Evolutionary conservation across 2,329 filamentous ascomycete genomes (phyloP), one percentile per base, ranked within the genome.

Genomic region (Aspergillus pseudoglaucus): DNA sequence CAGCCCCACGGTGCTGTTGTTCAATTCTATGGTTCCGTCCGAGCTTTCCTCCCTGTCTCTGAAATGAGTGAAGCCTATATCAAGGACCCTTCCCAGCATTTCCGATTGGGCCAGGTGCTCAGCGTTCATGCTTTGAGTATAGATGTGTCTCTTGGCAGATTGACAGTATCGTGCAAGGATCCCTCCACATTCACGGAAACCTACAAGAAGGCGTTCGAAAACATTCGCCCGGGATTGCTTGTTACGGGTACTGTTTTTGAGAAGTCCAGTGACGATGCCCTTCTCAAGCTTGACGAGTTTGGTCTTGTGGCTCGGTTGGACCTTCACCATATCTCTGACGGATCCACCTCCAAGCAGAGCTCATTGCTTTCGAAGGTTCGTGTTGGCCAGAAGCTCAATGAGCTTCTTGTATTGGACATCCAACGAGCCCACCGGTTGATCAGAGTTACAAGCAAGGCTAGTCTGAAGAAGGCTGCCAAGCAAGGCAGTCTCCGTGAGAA

Each of bases 21-120:
- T 46, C 89, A 95, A 63, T 98, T 97, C 69, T 98, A 94, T 61
- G 89, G 89, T 15, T 72, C 77, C 7, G 76, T 98, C 17, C 82
- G 83, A 55, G 94, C 87, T 7, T 98, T 94, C 73, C 77, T 98
- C 47, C 93, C 93, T 2, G 84, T 95, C 0, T 88, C 88, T 1
- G 91, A 98, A 69, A 98, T 98, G 93, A 97, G 93, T 65, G 93
- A 98, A 66, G 90, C 90, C 9, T 96, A 86, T 63, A 96, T 98
- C 60, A 81, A 86, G 56, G 87, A 96, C 61, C 90, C 93, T 4
- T 82, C 81, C 41, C 84, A 94, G 61, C 90, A 97, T 69, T 98
- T 98, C 74, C 83, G 85, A 32, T 72, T 83, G 39, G 94, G 93
- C 0, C 93, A 98, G 66, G 91, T 95, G 1, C 85, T 98, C 55